phyloP scores from a whole-genome alignment of 2,329 filamentous ascomycete species.

The Aspergillus novofumigatus region DNA sequence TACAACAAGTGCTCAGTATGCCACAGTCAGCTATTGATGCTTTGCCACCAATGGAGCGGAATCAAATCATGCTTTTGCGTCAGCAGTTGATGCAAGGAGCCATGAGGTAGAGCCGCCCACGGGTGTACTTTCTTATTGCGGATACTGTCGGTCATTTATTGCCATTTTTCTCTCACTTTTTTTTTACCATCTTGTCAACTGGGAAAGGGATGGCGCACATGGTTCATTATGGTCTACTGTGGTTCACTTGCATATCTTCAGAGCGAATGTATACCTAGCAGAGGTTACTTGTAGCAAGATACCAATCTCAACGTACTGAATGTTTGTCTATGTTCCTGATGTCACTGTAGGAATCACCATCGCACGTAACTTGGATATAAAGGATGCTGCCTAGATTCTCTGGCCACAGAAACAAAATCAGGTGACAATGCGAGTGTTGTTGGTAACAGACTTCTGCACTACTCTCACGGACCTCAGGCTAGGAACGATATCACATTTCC shows the following conservation, averaged over 20 bases:
- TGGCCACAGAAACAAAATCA: background rate
- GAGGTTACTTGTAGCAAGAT: slow-evolving; percentile 3
- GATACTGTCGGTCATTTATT: background rate
- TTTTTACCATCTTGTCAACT: background rate
- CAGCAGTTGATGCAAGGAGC: slow-evolving; percentile 53
- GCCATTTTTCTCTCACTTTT: background rate
- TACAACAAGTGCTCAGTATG: slow-evolving; percentile 77
- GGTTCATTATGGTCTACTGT: background rate
- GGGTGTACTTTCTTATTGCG: background rate
- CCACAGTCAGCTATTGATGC: slow-evolving; percentile 75
- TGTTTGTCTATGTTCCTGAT: background rate
- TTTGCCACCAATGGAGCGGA: slow-evolving; percentile 68
- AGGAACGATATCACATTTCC: background rate
- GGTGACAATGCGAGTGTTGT: background rate
- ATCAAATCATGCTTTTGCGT: slow-evolving; percentile 74
- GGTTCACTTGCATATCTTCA: background rate
- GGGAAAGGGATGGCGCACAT: slow-evolving; percentile 2
- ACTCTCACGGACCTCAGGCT: background rate
- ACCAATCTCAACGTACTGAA: background rate
- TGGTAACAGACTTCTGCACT: no score
- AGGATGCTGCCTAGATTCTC: background rate
- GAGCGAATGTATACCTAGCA: slow-evolving; percentile 7
- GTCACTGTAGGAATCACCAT: background rate
- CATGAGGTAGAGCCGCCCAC: slow-evolving; percentile 26
- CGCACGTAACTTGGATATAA: background rate